Conservation (phyloP, 73 alveolate species). For the Tetrahymena thermophila region DNA sequence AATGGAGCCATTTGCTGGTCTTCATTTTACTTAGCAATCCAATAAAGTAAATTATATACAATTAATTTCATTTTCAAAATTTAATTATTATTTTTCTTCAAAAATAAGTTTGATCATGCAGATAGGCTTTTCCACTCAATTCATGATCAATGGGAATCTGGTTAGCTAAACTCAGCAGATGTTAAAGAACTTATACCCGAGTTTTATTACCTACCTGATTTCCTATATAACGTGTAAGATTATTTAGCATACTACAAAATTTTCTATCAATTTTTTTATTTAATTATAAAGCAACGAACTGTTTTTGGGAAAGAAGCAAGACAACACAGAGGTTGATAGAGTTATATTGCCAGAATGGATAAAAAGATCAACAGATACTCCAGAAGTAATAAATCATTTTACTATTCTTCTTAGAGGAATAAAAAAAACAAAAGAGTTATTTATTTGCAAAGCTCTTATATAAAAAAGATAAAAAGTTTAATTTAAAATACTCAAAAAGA, state of each 20-base stretch:
- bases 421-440: no score
- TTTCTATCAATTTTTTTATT: neutral
- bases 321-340: slow-evolving; percentile 52
- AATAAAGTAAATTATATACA: slow-evolving; percentile 2
- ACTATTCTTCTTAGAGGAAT: no score
- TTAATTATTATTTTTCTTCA: neutral
- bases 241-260: neutral
- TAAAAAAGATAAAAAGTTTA: no score
- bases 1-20: slow-evolving; percentile 76
- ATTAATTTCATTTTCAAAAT: neutral
- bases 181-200: slow-evolving; percentile 96
- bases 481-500: no score
- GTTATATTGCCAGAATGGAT: slow-evolving; percentile 68
- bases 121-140: slow-evolving; percentile 75
- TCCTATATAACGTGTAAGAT: slow-evolving; percentile 42
- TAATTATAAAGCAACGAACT: slow-evolving; percentile 31
- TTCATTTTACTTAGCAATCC: slow-evolving; percentile 64
- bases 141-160: slow-evolving; percentile 58
- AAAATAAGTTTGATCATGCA: slow-evolving; percentile 64
- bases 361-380: slow-evolving; percentile 40
- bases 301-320: slow-evolving; percentile 58
- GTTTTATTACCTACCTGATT: slow-evolving; percentile 73
- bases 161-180: slow-evolving; percentile 61
- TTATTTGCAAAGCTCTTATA: neutral
- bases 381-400: slow-evolving; percentile 10